A percentile compares a stretch with the other conserved stretches of the same genome.
Conservation (phyloP, 78 protist genomes). For the Dictyostelium discoideum region dicty_2.7 NC_007088.5:6565501-6566000, state of each 20-base stretch:
- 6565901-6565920: slow-evolving; percentile 80
- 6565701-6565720: background rate
- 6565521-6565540: background rate
- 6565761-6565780: slow-evolving; percentile 51
- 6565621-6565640: background rate
- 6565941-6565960: slow-evolving; percentile 77
- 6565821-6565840: background rate
- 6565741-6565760: slow-evolving; percentile 75
- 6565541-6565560: too few relatives aligned
- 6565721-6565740: slow-evolving; percentile 24
- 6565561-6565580: too few relatives aligned
- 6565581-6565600: too few relatives aligned
- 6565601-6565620: background rate
- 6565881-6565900: too few relatives aligned
- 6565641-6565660: background rate
- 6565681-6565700: background rate
- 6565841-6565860: background rate
- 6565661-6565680: too few relatives aligned
- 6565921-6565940: slow-evolving; percentile 88
- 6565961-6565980: slow-evolving; percentile 81
- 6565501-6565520: background rate
- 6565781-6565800: slow-evolving; percentile 82
- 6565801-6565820: slow-evolving; percentile 60
- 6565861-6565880: too few relatives aligned
- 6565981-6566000: slow-evolving; percentile 13